Conservation (phyloP, 306 rosid species). For the Pyrus betulifolia region DNA sequence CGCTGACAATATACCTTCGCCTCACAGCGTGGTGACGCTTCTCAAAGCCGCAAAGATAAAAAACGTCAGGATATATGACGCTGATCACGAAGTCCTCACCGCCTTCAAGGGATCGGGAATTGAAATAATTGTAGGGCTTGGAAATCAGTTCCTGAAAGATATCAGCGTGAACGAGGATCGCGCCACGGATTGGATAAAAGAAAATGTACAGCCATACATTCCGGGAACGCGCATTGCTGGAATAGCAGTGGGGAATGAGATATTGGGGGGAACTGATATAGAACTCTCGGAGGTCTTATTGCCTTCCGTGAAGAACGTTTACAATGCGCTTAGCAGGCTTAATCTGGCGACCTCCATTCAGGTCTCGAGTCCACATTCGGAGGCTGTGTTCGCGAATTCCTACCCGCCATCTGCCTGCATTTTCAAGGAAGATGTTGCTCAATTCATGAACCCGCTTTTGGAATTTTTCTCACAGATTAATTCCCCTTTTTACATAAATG, state of each 20-base stretch:
- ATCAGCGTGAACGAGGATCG: slow-evolving; percentile 63
- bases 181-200: slow-evolving; percentile 82
- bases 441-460: slow-evolving; percentile 66
- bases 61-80: slow-evolving; percentile 72
- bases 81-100: slow-evolving; percentile 48
- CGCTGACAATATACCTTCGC: slow-evolving; percentile 75
- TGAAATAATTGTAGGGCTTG: slow-evolving; percentile 47
- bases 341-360: slow-evolving; percentile 36
- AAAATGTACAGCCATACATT: slow-evolving; percentile 59
- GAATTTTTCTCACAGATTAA: slow-evolving; percentile 66
- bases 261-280: slow-evolving; percentile 45
- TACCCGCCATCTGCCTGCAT: slow-evolving; percentile 84
- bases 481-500: slow-evolving; percentile 83
- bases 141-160: slow-evolving; percentile 47
- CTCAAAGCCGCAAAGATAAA: slow-evolving; percentile 78
- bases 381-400: slow-evolving; percentile 77
- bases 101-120: slow-evolving; percentile 88
- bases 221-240: slow-evolving; percentile 74
- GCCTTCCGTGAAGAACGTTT: slow-evolving; percentile 68
- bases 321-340: slow-evolving; percentile 47
- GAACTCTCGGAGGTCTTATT: slow-evolving; percentile 64
- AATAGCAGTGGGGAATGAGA: slow-evolving; percentile 79
- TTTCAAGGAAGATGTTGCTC: slow-evolving; percentile 55
- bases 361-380: slow-evolving; percentile 89
- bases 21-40: slow-evolving; percentile 70